Evolutionary conservation across 345 rosid species (phyloP), one percentile per base, ranked within the genome.

Genomic region (Linum lewisii): DNA sequence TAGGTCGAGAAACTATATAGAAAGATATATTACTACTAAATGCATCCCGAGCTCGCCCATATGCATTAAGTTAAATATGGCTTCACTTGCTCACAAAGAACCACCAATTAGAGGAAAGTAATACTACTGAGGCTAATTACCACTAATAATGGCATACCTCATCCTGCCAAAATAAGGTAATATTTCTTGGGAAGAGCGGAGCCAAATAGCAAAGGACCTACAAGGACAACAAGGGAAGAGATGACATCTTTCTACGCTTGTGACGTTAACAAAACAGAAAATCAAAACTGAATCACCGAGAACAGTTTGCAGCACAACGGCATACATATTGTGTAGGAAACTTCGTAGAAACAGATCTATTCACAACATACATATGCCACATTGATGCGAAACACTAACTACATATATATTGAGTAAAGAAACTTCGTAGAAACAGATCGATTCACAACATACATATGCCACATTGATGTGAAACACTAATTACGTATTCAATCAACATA

Each of bases 131-230:
- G 15, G 18, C 56, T 60, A 45, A 54, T 57, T 20, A 57, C 34
- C 54, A 65, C 67, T 51, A 68, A 76, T 51, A 63, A 60, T 67
- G 62, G 36, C 61, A 62, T 83, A 92, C 98, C 98, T 92, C 98
- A 73, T 92, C 98, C 73, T 92, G 96, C 98, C 98, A 92, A 77
- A 86, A 86, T 82, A 92, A 71, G 77, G 73, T 72, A 69, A 80
- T 82, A 69, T 88, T 88, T 80, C 72, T 92, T 22, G 98, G 98
- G 64, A 82, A 92, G 24, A 92, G 88, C 59, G 98, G 90, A 55
- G 98, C 86, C 82, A 92, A 72, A 77, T 81, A 80, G 79, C 79
- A 80, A 38, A 92, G 90, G 61, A 88, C 98, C 98, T 92, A 81
- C 70, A 78, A 57, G 68, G 16, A 26, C 57, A 68, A 69, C 63